Conservation (phyloP, 2,329 filamentous ascomycete genomes). For the Corinectria fuckeliana region DNA sequence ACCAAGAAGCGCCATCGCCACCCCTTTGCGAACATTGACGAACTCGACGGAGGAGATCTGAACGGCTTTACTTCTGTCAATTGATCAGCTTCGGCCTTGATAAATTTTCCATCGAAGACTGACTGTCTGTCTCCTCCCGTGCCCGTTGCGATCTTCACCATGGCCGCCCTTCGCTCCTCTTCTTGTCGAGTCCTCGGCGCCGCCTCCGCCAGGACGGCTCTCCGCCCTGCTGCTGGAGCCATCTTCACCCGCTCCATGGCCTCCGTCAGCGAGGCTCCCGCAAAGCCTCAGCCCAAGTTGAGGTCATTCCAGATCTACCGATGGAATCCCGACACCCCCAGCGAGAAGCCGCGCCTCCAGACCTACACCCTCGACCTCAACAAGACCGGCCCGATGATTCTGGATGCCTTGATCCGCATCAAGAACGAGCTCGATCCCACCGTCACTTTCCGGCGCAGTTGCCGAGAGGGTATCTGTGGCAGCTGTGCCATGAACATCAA, state of each 20-base stretch:
- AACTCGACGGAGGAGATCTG: slow-evolving; percentile 37
- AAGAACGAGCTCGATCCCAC: slow-evolving; percentile 99
- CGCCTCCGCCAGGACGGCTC: slow-evolving; percentile 49
- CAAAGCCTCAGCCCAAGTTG: slow-evolving; percentile 69
- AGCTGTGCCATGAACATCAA: slow-evolving; percentile 99
- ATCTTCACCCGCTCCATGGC: slow-evolving; percentile 61
- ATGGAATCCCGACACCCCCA: slow-evolving; percentile 94
- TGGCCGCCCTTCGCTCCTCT: slow-evolving; percentile 68
- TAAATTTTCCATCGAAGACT: slow-evolving; percentile 29
- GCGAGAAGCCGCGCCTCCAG: slow-evolving; percentile 95
- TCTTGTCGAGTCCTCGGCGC: slow-evolving; percentile 60
- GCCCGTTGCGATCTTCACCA: slow-evolving; percentile 44
- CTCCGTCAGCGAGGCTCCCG: slow-evolving; percentile 63
- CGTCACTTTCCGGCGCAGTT: slow-evolving; percentile 93
- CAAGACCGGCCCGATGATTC: slow-evolving; percentile 98
- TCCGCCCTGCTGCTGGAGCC: slow-evolving; percentile 44
- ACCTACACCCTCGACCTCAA: slow-evolving; percentile 94
- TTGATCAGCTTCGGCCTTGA: slow-evolving; percentile 31
- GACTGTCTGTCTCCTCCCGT: slow-evolving; percentile 38
- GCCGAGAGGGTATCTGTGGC: slow-evolving; percentile 97
- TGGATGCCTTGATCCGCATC: slow-evolving; percentile 95
- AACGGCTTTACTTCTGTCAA: slow-evolving; percentile 38
- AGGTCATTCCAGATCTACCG: slow-evolving; percentile 99
- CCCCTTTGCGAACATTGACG: slow-evolving; percentile 30
- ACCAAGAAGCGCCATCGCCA: slow-evolving; percentile 30